Conservation (phyloP, 2,329 filamentous ascomycete species). For the Aspergillus vadensis region DNA sequence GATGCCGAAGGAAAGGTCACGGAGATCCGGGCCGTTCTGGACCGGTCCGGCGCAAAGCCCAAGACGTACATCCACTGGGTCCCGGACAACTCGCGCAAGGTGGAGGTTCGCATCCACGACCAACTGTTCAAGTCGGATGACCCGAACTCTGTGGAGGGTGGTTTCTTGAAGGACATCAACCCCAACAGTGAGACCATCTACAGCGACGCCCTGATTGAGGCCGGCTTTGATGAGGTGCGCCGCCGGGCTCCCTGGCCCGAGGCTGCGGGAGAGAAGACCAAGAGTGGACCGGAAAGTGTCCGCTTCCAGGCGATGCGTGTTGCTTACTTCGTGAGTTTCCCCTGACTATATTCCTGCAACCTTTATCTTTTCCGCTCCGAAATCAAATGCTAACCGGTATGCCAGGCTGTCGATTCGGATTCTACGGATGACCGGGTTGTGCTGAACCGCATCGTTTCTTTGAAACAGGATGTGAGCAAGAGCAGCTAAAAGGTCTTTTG, state of each 20-base stretch:
- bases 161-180: slow-evolving; percentile 82
- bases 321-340: slow-evolving; percentile 51
- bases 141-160: slow-evolving; percentile 73
- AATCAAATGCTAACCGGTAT: slow-evolving; percentile 31
- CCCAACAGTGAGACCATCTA: slow-evolving; percentile 81
- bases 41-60: slow-evolving; percentile 64
- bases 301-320: slow-evolving; percentile 90
- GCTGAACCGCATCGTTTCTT: slow-evolving; percentile 85
- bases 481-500: neutral
- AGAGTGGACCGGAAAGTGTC: slow-evolving; percentile 68
- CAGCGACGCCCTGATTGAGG: slow-evolving; percentile 75
- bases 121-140: slow-evolving; percentile 84
- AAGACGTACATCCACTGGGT: slow-evolving; percentile 93
- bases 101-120: slow-evolving; percentile 78
- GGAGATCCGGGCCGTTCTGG: slow-evolving; percentile 69
- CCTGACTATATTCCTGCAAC: neutral
- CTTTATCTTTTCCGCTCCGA: neutral
- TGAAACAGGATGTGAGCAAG: slow-evolving; percentile 65
- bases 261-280: slow-evolving; percentile 60
- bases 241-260: slow-evolving; percentile 78
- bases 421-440: slow-evolving; percentile 78
- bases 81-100: slow-evolving; percentile 60
- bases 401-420: slow-evolving; percentile 66
- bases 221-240: slow-evolving; percentile 77
- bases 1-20: slow-evolving; percentile 67